Percentiles rank a stretch among this genome's conserved stretches.
Conservation (phyloP, 352 stramenopile genomes). For the Halophytophthora polymorphica region DNA sequence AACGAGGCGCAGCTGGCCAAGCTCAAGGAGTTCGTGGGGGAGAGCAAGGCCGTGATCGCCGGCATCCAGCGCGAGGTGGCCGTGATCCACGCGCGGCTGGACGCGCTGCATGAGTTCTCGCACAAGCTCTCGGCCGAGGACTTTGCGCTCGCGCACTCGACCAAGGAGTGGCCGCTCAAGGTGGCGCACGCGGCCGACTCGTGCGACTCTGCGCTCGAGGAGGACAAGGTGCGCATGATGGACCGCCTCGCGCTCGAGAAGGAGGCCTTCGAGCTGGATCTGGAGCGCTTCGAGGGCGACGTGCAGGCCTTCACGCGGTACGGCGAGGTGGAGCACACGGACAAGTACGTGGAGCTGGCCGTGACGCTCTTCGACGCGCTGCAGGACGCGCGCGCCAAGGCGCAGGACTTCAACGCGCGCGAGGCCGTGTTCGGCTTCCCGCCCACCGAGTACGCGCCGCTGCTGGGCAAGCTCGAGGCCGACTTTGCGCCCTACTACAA, state of each 20-base stretch:
- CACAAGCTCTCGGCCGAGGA: conserved; percentile 88
- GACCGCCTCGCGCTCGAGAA: conserved; percentile 91
- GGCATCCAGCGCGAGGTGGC: conserved; percentile 77
- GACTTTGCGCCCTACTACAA: conserved; percentile 92
- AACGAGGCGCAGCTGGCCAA: conserved; percentile 91
- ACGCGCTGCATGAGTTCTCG: conserved; percentile 77
- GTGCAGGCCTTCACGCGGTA: conserved; percentile 87
- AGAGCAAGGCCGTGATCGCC: conserved; percentile 75
- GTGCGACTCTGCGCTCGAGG: conserved; percentile 86
- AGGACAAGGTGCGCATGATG: conserved; percentile 94
- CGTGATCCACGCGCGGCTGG: conserved; percentile 68
- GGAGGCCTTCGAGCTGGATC: conserved; percentile 78
- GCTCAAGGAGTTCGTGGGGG: conserved; percentile 87
- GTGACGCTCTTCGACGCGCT: conserved; percentile 88
- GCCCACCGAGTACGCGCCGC: conserved; percentile 86
- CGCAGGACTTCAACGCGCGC: conserved; percentile 89
- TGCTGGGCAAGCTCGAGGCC: conserved; percentile 79
- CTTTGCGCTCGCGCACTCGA: conserved; percentile 86
- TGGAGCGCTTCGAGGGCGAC: conserved; percentile 87
- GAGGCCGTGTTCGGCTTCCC: conserved; percentile 93
- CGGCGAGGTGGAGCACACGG: conserved; percentile 84
- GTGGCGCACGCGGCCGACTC: conserved; percentile 79
- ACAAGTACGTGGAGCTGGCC: conserved; percentile 88
- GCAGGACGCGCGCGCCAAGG: conserved; percentile 89
- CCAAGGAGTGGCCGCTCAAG: conserved; percentile 85